phyloP scores from a whole-genome alignment of 2,329 filamentous ascomycete genomes.

The Colletotrichum magnum region DNA sequence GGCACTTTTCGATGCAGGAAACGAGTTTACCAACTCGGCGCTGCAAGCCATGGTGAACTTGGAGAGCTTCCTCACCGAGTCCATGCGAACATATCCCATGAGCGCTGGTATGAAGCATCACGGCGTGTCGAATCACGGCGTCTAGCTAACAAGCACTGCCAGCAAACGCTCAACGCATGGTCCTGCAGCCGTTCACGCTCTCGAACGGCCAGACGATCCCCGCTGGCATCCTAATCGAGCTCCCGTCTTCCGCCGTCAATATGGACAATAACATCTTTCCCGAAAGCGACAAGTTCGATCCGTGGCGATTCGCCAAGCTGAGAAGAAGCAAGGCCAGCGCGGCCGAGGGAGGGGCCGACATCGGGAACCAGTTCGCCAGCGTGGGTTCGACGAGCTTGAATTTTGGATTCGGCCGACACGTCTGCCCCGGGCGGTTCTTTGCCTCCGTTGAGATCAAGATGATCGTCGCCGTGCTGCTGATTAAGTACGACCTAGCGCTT shows the following conservation, averaged over 20 bases:
- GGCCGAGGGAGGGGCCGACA: conserved; percentile 22
- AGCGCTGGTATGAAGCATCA: neutral
- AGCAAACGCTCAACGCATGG: conserved; percentile 64
- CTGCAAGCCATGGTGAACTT: conserved; percentile 55
- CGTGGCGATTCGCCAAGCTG: conserved; percentile 1
- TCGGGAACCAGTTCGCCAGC: conserved; percentile 57
- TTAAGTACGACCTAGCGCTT: conserved; percentile 55
- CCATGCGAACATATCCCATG: conserved; percentile 20
- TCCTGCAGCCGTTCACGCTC: conserved; percentile 63
- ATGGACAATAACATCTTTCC: conserved; percentile 16
- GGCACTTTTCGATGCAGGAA: neutral
- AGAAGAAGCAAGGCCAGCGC: neutral
- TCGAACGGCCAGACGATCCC: conserved; percentile 67
- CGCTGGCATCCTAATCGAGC: conserved; percentile 57
- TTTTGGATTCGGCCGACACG: conserved; percentile 55
- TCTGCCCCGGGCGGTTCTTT: conserved; percentile 60
- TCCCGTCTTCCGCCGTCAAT: conserved; percentile 53
- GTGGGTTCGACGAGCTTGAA: conserved; percentile 51
- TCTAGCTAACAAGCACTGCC: conserved; percentile 52
- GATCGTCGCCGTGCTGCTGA: conserved; percentile 55
- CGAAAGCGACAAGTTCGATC: conserved; percentile 23
- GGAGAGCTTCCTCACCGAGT: conserved; percentile 57
- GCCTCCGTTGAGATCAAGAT: conserved; percentile 61
- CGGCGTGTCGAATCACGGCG: conserved; percentile 28
- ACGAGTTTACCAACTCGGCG: conserved; percentile 45